Percentiles rank a stretch among this genome's conserved stretches.
phyloP scores from a whole-genome alignment of 192 early-diverging fungal species.

The Dissophora globulifera region DNA sequence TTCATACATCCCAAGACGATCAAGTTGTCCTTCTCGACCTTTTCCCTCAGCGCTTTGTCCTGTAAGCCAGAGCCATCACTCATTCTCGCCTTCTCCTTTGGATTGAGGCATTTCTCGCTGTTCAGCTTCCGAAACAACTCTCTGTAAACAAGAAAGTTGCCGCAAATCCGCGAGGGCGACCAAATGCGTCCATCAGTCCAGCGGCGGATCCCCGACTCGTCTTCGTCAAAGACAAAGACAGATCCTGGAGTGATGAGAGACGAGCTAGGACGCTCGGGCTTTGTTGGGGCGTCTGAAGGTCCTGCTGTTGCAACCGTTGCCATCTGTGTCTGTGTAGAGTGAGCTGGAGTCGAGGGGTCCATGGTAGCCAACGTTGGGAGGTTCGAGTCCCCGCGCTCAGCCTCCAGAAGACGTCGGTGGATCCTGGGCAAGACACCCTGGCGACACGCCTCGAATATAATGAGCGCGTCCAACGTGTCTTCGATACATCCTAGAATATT shows the following conservation, averaged over 20 bases:
- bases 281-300: not conserved
- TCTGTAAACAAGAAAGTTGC: constrained; percentile 53
- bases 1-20: constrained; percentile 42
- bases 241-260: constrained; percentile 24
- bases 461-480: constrained; percentile 38
- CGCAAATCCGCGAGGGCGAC: constrained; percentile 52
- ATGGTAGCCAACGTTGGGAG: too few species aligned
- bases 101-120: constrained; percentile 24
- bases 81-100: constrained; percentile 22
- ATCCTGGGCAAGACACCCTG: constrained; percentile 44
- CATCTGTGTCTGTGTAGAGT: too few species aligned
- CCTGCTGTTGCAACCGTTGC: not conserved
- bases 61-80: constrained; percentile 26
- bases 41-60: constrained; percentile 20
- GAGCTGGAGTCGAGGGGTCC: too few species aligned
- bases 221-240: constrained; percentile 57
- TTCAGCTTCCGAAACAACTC: constrained; percentile 42
- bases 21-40: constrained; percentile 40
- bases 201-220: constrained; percentile 47
- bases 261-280: not conserved
- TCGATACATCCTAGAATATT: constrained; percentile 19
- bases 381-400: constrained; percentile 40
- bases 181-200: constrained; percentile 57
- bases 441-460: constrained; percentile 50
- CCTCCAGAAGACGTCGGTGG: constrained; percentile 27